A percentile compares a stretch with the other conserved stretches of the same genome.
phyloP scores from a whole-genome alignment of 2,329 filamentous ascomycete species.

The Trichoderma sp. region DNA sequence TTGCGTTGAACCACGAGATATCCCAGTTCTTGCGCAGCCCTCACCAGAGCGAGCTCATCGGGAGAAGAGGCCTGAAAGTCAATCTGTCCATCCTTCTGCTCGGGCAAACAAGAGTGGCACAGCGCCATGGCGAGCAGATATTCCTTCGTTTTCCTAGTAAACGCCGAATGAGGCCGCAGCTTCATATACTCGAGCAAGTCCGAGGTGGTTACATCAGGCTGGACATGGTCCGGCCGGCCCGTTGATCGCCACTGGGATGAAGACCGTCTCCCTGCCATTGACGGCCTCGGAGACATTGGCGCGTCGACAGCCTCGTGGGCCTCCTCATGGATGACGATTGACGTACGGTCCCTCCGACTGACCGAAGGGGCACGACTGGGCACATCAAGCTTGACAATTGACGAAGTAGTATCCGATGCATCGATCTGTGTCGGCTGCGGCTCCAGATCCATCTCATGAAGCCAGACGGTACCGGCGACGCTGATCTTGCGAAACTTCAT shows the following conservation, averaged over 20 bases:
- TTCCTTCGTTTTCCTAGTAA: conserved; percentile 76
- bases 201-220: conserved; percentile 64
- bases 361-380: conserved; percentile 34
- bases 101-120: conserved; percentile 89
- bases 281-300: conserved; percentile 39
- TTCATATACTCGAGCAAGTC: conserved; percentile 80
- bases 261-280: conserved; percentile 44
- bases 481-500: conserved; percentile 96
- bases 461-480: conserved; percentile 84
- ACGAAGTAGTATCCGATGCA: conserved; percentile 21
- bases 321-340: conserved; percentile 40
- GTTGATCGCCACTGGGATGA: conserved; percentile 56
- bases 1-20: conserved; percentile 76
- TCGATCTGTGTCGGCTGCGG: conserved; percentile 29
- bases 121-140: conserved; percentile 83
- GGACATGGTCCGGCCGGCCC: conserved; percentile 51
- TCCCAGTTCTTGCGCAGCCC: conserved; percentile 82
- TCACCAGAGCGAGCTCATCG: conserved; percentile 83
- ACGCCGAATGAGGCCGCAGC: conserved; percentile 71
- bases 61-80: conserved; percentile 87
- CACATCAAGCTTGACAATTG: conserved; percentile 13
- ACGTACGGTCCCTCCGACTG: conserved; percentile 37
- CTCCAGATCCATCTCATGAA: conserved; percentile 75
- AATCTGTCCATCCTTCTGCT: conserved; percentile 69
- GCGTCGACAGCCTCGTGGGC: conserved; percentile 30